Conservation (phyloP, 1,284 basidiomycete species). For the Cryptococcus sp. region DNA sequence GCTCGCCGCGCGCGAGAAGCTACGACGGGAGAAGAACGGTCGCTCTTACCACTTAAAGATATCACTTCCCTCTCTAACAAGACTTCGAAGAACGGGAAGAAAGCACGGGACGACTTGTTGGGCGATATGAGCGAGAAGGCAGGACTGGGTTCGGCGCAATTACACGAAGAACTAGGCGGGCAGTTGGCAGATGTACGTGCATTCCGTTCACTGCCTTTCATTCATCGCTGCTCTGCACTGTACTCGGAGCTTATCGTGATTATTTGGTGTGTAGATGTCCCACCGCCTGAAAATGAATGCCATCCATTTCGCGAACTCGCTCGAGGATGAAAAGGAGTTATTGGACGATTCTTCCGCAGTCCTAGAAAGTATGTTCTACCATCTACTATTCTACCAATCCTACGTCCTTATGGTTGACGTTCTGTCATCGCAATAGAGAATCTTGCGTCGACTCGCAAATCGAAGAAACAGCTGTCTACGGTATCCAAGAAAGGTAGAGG, state of each 20-base stretch:
- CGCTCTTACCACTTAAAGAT: constrained; percentile 36
- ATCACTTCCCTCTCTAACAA: background rate
- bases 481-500: constrained; percentile 48
- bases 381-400: background rate
- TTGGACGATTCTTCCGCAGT: constrained; percentile 47
- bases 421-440: constrained; percentile 36
- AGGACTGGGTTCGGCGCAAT: constrained; percentile 39
- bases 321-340: constrained; percentile 52
- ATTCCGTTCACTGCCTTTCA: background rate
- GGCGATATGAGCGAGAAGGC: constrained; percentile 19
- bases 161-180: constrained; percentile 54
- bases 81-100: constrained; percentile 7
- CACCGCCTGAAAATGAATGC: constrained; percentile 52
- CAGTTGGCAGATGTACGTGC: constrained; percentile 51
- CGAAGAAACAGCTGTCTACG: constrained; percentile 45
- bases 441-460: constrained; percentile 38
- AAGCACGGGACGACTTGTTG: constrained; percentile 27
- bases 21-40: constrained; percentile 29
- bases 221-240: background rate
- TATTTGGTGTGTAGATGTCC: constrained; percentile 47
- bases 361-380: constrained; percentile 44
- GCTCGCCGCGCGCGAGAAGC: constrained; percentile 30
- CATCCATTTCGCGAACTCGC: constrained; percentile 50
- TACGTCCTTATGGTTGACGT: background rate
- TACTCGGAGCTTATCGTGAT: constrained; percentile 15